Conservation (phyloP, 2,329 filamentous ascomycete genomes). For the Microdochium paspali region DNA sequence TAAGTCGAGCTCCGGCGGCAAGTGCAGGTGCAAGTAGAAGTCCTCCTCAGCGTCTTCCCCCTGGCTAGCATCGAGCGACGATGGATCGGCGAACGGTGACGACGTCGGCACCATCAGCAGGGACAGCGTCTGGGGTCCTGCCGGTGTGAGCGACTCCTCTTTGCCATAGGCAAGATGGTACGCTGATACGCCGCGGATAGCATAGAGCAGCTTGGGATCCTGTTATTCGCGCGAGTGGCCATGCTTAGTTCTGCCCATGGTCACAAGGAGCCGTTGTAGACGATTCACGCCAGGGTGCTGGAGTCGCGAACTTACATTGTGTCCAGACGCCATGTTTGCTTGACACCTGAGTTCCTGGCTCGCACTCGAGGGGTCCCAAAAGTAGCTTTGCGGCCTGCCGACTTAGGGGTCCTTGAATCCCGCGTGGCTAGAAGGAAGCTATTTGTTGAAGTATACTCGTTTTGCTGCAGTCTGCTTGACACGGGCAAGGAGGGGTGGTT, state of each 20-base stretch:
- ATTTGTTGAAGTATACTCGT: too few species aligned
- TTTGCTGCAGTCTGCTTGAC: too few species aligned
- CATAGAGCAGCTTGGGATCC: slow-evolving; percentile 59
- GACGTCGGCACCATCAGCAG: slow-evolving; percentile 93
- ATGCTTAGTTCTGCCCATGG: too few species aligned
- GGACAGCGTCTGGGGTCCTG: slow-evolving; percentile 83
- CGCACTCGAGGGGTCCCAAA: too few species aligned
- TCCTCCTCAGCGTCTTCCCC: slow-evolving; percentile 66
- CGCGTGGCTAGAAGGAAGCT: too few species aligned
- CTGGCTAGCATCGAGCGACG: slow-evolving; percentile 43
- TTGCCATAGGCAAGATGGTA: slow-evolving; percentile 86
- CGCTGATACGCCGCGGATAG: slow-evolving; percentile 77
- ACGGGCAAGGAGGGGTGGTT: too few species aligned
- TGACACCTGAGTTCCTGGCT: too few species aligned
- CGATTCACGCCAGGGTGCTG: too few species aligned
- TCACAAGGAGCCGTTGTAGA: too few species aligned
- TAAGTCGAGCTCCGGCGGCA: slow-evolving; percentile 89
- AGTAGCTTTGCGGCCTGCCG: too few species aligned
- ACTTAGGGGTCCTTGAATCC: too few species aligned
- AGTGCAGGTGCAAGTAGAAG: slow-evolving; percentile 92
- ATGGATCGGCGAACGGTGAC: slow-evolving; percentile 52
- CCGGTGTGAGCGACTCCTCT: slow-evolving; percentile 72
- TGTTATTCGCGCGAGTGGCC: slow-evolving; percentile 17
- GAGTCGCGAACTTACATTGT: slow-evolving; percentile 24
- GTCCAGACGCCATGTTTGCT: slow-evolving; percentile 31